Base-by-base conservation (phyloP, 345 rosid species). In the Citrus mangshanensis region DNA sequence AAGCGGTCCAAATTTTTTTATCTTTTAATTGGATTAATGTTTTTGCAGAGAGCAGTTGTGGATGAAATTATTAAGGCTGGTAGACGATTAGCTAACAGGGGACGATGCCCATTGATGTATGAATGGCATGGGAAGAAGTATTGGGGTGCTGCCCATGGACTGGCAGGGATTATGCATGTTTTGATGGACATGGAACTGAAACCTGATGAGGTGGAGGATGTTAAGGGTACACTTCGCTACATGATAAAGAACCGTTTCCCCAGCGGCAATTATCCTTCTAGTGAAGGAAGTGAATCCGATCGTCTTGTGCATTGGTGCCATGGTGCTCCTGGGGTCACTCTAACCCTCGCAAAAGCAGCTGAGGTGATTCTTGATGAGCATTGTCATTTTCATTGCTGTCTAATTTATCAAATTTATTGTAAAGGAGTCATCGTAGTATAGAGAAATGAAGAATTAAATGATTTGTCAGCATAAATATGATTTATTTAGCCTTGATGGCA, bases 111-210 rank as follows among this genome's bases (percentile, higher is more conserved):
- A 2, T 77, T 92, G 81, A 90, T 90, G 96, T 88, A 85, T 82
- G 94, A 92, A 83, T 92, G 94, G 96, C 93, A 92, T 76, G 91
- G 96, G 18, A 88, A 85, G 79, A 90, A 81, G 84, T 92, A 90
- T 42, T 89, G 91, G 93, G 94, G 96, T 35, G 93, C 96, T 77
- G 93, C 93, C 8, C 91, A 92, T 80, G 96, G 96, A 56, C 73
- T 89, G 84, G 91, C 91, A 22, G 93, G 96, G 38, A 92, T 90
- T 78, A 85, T 92, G 86, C 85, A 88, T 80, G 89, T 88, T 77
- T 70, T 92, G 87, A 86, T 92, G 91, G 88, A 89, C 88, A 84
- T 87, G 87, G 89, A 89, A 79, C 84, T 92, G 73, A 90, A 87
- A 77, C 87, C 85, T 4, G 86, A 87, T 81, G 92, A 89, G 78